phyloP scores from a whole-genome alignment of 495 filamentous ascomycete species.

The Hypoxylon subgilvum region DNA sequence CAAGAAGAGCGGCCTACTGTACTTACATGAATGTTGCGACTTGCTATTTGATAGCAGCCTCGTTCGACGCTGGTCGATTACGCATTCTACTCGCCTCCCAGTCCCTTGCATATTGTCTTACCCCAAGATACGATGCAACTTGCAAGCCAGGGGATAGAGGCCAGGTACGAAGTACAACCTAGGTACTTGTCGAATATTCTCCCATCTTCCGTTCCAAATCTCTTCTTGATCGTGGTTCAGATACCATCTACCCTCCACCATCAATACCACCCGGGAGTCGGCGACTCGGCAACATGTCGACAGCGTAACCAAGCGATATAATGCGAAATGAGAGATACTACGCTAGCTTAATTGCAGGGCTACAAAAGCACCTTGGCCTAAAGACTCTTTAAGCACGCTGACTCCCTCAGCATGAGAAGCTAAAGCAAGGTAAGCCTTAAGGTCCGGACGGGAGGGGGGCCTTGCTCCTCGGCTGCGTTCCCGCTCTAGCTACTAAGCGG shows the following conservation, averaged over 20 bases:
- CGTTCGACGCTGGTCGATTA: constrained; percentile 33
- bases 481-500: constrained; percentile 16
- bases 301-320: constrained; percentile 22
- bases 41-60: constrained; percentile 25
- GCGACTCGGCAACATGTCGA: constrained; percentile 10
- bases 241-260: constrained; percentile 33
- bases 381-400: constrained; percentile 11
- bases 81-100: constrained; percentile 34
- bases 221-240: constrained; percentile 19
- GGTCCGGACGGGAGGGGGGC: constrained; percentile 7
- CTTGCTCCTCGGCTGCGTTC: constrained; percentile 32
- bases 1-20: constrained; percentile 19
- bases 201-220: constrained; percentile 3
- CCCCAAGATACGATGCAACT: constrained; percentile 37
- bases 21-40: constrained; percentile 9
- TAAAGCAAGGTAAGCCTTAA: background rate
- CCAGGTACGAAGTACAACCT: constrained; percentile 22
- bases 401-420: background rate
- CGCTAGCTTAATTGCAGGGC: constrained; percentile 37
- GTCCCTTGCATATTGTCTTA: constrained; percentile 47
- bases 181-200: constrained; percentile 24
- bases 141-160: constrained; percentile 26
- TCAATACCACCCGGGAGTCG: constrained; percentile 6
- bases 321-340: constrained; percentile 42
- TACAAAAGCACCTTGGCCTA: constrained; percentile 24